Percentiles rank a stretch among this genome's conserved stretches.
phyloP scores from a whole-genome alignment of 2,329 filamentous ascomycete genomes.

The Tolypocladium capitatum region DNA sequence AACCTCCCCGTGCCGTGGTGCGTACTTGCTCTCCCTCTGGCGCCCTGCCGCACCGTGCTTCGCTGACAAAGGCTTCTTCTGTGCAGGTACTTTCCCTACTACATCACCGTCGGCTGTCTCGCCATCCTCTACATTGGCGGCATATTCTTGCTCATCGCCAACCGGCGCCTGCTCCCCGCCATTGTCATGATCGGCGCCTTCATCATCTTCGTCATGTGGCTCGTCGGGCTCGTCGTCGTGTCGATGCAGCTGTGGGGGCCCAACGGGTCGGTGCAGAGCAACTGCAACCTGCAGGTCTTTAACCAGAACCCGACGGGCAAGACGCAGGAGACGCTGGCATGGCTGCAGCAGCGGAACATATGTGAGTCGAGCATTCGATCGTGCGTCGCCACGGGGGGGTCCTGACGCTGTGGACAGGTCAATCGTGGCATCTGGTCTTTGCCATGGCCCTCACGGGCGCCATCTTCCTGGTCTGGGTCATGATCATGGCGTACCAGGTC shows the following conservation, averaged over 20 bases:
- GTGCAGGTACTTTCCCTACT: conserved; percentile 54
- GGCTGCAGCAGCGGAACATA: conserved; percentile 49
- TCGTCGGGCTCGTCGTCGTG: conserved; percentile 50
- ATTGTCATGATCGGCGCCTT: conserved; percentile 53
- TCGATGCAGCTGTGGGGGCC: conserved; percentile 52
- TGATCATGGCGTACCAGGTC: conserved; percentile 54
- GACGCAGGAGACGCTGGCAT: conserved; percentile 43
- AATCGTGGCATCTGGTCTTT: conserved; percentile 53
- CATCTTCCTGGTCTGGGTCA: conserved; percentile 53
- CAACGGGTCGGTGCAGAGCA: conserved; percentile 40
- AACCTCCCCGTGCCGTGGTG: conserved; percentile 46
- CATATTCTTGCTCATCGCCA: conserved; percentile 49
- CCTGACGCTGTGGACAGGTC: conserved; percentile 25
- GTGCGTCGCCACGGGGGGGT: too few relatives aligned
- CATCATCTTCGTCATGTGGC: conserved; percentile 54
- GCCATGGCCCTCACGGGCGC: conserved; percentile 46
- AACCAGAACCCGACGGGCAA: conserved; percentile 35
- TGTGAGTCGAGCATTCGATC: conserved; percentile 30
- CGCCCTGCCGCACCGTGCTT: background rate
- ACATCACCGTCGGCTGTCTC: conserved; percentile 44
- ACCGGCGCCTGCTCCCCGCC: conserved; percentile 45
- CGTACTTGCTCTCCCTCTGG: conserved; percentile 8
- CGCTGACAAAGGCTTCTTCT: background rate
- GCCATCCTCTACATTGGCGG: conserved; percentile 53
- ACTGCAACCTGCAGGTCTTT: conserved; percentile 47